These are phyloP conservation scores for Sugiyamaella valdiviana DNA, from an alignment of 805 yeast species.

Conservation along the genomic window DNA sequence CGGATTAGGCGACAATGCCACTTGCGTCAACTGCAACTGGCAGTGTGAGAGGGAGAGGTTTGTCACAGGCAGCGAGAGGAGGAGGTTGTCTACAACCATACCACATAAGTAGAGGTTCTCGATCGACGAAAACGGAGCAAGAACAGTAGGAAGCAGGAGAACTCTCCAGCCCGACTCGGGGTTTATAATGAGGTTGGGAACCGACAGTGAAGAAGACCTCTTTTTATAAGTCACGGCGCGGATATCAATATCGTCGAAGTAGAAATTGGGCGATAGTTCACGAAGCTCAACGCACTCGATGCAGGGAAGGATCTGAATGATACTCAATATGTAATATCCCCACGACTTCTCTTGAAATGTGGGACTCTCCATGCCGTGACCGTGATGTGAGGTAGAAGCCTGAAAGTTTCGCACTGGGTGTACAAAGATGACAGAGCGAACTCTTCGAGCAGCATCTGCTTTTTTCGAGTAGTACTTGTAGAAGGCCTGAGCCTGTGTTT, in stretches of 20 bases:
- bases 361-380: not conserved
- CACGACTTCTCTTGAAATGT: conserved; percentile 3
- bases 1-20: not conserved
- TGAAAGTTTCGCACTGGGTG: conserved; percentile 5
- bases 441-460: no score
- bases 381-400: not conserved
- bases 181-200: not conserved
- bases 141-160: not conserved
- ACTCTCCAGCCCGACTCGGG: not conserved
- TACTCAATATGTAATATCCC: conserved; percentile 10
- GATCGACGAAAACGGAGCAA: not conserved
- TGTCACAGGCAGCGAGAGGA: not conserved
- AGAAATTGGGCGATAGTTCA: conserved; percentile 12
- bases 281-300: conserved; percentile 9
- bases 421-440: conserved; percentile 3
- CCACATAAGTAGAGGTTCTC: not conserved
- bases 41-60: not conserved
- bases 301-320: conserved; percentile 10
- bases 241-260: not conserved
- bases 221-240: not conserved
- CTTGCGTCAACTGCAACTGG: not conserved
- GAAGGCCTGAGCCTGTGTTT: conserved; percentile 10
- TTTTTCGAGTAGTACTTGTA: no score
- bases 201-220: not conserved
- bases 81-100: not conserved